Percentiles rank a stretch among this genome's conserved stretches.
These are phyloP conservation scores for Dillenia suffruticosa DNA, from an alignment of 164 flowering plant genomes.

Conservation along the genomic window DNA sequence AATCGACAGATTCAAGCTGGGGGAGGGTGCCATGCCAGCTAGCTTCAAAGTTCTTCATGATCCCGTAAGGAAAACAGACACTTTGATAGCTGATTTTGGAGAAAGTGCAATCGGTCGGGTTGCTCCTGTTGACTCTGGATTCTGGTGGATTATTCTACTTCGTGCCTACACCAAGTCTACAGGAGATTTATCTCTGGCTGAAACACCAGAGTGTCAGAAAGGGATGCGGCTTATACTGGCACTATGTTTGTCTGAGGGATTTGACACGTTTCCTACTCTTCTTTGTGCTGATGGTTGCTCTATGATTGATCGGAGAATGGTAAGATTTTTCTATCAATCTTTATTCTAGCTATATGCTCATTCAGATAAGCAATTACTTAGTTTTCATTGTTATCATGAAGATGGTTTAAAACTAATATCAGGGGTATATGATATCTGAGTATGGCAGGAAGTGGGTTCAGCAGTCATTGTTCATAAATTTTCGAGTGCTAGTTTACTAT, in stretches of 20 bases:
- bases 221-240: conserved; percentile 60
- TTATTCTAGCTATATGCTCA: neutral
- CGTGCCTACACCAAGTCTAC: conserved; percentile 78
- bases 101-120: conserved; percentile 81
- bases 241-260: conserved; percentile 65
- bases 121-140: conserved; percentile 41
- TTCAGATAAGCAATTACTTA: too few species aligned
- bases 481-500: too few species aligned
- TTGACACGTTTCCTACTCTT: conserved; percentile 73
- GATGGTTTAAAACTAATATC: too few species aligned
- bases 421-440: too few species aligned
- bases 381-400: neutral
- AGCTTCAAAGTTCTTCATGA: conserved; percentile 77
- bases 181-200: conserved; percentile 62
- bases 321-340: conserved; percentile 14
- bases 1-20: conserved; percentile 61
- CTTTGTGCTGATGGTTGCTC: conserved; percentile 77
- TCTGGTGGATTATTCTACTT: conserved; percentile 54
- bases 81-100: conserved; percentile 65
- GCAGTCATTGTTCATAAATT: too few species aligned
- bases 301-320: conserved; percentile 79
- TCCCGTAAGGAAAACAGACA: conserved; percentile 50
- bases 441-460: too few species aligned
- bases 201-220: conserved; percentile 54
- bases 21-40: conserved; percentile 78